These are phyloP conservation scores for Cryptococcus floricola DNA, from an alignment of 1,284 basidiomycete genomes.

Conservation along the genomic window DNA sequence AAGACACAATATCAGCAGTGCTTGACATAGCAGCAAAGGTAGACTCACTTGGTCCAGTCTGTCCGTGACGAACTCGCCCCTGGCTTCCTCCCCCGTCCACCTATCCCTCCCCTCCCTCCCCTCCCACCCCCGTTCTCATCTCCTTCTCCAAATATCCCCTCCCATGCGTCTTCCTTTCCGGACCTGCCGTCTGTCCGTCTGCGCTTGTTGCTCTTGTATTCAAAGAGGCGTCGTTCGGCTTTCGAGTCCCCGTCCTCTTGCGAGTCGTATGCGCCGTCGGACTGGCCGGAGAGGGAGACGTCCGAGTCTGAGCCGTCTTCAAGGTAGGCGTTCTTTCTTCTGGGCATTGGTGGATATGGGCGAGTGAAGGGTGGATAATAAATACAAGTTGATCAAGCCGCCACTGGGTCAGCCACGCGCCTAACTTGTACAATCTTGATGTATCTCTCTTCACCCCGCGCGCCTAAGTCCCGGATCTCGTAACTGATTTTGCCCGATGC, in stretches of 20 bases:
- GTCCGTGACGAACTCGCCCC: constrained; percentile 47
- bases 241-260: constrained; percentile 62
- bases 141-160: constrained; percentile 76
- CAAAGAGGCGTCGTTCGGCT: constrained; percentile 73
- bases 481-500: neutral
- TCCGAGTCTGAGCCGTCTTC: constrained; percentile 67
- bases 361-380: neutral
- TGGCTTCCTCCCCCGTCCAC: neutral
- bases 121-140: constrained; percentile 52
- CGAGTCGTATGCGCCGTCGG: constrained; percentile 52
- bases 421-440: constrained; percentile 3
- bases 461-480: neutral
- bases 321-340: constrained; percentile 71
- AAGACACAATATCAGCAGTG: neutral
- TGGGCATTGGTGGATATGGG: constrained; percentile 59
- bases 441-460: neutral
- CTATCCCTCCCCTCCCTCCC: neutral
- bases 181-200: constrained; percentile 58
- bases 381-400: neutral
- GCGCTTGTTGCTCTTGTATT: constrained; percentile 65
- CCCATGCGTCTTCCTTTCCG: constrained; percentile 71
- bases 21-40: neutral
- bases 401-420: neutral
- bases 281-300: constrained; percentile 55
- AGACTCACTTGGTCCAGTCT: constrained; percentile 59